Percentiles rank a stretch among this genome's conserved stretches.
phyloP scores from a whole-genome alignment of 2,329 filamentous ascomycete species.

The Penicillium griseofulvum region DNA sequence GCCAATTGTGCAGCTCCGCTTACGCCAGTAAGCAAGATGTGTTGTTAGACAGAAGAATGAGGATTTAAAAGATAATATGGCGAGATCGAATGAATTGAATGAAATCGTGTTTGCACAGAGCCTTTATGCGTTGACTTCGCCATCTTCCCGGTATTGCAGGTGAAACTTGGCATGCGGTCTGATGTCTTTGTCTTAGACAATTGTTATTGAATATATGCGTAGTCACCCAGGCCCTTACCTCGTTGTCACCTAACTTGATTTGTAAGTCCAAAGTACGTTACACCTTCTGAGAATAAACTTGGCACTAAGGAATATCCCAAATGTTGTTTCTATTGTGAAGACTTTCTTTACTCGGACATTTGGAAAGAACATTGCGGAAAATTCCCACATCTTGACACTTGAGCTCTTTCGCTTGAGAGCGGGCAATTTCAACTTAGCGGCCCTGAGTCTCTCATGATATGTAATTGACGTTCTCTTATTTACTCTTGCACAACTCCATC shows the following conservation, averaged over 20 bases:
- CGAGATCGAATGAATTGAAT: background rate
- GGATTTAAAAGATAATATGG: background rate
- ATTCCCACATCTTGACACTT: background rate
- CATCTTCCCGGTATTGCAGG: background rate
- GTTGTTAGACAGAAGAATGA: background rate
- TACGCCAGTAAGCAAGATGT: background rate
- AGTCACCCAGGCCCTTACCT: background rate
- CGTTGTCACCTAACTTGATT: background rate
- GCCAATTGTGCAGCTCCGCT: slow-evolving; percentile 2
- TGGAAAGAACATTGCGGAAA: background rate
- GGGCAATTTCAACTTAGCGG: background rate
- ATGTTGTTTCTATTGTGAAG: background rate
- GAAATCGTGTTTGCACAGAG: background rate
- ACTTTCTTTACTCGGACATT: background rate
- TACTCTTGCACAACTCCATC: background rate
- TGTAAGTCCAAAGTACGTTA: background rate
- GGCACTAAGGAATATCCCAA: background rate
- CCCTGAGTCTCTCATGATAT: background rate
- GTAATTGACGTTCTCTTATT: background rate
- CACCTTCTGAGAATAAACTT: background rate
- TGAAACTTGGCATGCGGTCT: background rate
- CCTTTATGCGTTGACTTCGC: background rate
- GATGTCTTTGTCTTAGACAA: background rate
- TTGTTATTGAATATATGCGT: background rate
- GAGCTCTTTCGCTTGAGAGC: background rate